Percentiles rank a stretch among this genome's conserved stretches.
Conservation (phyloP, 257 asterid species). For the Buddleja alternifolia region DNA sequence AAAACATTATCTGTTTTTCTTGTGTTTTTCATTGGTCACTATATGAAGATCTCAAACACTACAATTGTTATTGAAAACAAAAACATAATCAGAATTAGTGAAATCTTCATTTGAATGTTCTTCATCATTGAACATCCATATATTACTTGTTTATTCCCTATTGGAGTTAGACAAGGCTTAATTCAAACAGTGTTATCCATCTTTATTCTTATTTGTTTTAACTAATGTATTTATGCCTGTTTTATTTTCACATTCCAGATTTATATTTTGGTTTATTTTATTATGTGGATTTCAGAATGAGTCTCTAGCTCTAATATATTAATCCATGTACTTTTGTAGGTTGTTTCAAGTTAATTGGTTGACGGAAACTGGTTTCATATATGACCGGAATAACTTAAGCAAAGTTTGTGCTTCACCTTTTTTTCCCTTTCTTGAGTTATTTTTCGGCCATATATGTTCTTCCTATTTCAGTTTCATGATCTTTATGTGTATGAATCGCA, state of each 20-base stretch:
- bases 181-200: not conserved
- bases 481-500: not conserved
- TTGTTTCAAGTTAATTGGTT: constrained; percentile 92
- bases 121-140: constrained; percentile 4
- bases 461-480: constrained; percentile 7
- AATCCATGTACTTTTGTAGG: constrained; percentile 65
- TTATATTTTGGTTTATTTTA: constrained; percentile 7
- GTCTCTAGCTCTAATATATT: constrained; percentile 31
- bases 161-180: not conserved
- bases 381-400: constrained; percentile 73
- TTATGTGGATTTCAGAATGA: constrained; percentile 23
- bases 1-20: constrained; percentile 9
- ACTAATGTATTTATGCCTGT: constrained; percentile 1
- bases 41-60: not conserved
- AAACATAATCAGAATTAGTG: not conserved
- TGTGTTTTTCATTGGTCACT: constrained; percentile 11
- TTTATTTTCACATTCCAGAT: constrained; percentile 9
- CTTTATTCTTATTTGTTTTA: constrained; percentile 6
- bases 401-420: constrained; percentile 67
- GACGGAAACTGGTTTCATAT: constrained; percentile 83
- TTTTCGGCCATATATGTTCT: constrained; percentile 8
- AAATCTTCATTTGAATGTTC: constrained; percentile 3
- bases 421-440: constrained; percentile 26
- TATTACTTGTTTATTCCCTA: not conserved
- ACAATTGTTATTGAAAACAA: not conserved